phyloP scores from a whole-genome alignment of 2,329 filamentous ascomycete genomes.

The Daldinia sp. region DNA sequence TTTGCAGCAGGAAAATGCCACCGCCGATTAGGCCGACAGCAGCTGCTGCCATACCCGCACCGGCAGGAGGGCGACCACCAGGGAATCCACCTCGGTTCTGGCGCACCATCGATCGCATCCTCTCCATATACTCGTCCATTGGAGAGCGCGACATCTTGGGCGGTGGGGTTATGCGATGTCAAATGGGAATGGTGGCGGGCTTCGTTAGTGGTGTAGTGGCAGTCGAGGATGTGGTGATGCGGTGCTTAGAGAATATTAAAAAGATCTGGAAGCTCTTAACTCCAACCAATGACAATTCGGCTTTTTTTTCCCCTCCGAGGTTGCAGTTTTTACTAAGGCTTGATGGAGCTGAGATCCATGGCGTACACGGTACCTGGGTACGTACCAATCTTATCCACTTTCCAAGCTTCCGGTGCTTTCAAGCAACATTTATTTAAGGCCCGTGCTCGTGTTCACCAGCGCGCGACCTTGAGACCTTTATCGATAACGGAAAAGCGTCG shows the following conservation, averaged over 20 bases:
- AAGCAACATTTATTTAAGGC: no score
- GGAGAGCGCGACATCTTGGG: conserved; percentile 46
- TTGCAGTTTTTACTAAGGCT: background rate
- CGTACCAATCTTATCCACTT: background rate
- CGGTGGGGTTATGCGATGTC: conserved; percentile 1
- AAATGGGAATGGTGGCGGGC: background rate
- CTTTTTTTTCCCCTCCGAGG: conserved; percentile 21
- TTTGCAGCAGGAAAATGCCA: conserved; percentile 61
- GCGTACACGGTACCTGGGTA: no score
- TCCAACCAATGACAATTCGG: conserved; percentile 27
- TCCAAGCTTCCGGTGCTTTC: no score
- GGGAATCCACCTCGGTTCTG: conserved; percentile 50
- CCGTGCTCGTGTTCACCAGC: background rate
- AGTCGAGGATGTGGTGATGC: background rate
- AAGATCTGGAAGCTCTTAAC: conserved; percentile 27
- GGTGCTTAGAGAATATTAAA: conserved; percentile 13
- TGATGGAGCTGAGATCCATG: background rate
- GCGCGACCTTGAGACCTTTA: background rate
- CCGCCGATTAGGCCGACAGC: conserved; percentile 57
- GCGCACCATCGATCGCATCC: conserved; percentile 43
- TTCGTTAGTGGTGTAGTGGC: conserved; percentile 5
- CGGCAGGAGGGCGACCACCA: conserved; percentile 54
- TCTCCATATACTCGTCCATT: conserved; percentile 44
- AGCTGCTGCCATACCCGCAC: conserved; percentile 52
- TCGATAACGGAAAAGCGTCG: background rate